Evolutionary conservation across 257 asterid species (phyloP).

Genomic region (Solanum gracilifrons): DNA sequence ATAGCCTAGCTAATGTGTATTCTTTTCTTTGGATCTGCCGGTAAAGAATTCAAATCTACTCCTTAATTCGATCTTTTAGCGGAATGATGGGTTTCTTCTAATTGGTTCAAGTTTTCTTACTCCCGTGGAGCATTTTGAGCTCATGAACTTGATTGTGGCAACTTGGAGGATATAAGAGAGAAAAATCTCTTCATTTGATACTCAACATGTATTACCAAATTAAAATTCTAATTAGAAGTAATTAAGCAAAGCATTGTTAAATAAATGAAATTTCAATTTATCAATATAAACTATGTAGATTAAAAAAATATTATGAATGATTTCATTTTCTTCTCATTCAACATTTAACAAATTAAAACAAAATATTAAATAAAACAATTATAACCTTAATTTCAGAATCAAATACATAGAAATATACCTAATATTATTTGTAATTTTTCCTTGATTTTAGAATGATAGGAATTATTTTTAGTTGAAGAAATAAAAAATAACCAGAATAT

Average conservation of each 20-base stretch:
- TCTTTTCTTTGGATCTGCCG: not conserved
- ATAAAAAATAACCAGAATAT: not conserved
- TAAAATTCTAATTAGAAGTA: not conserved
- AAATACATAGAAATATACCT: not conserved
- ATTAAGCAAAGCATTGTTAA: no score
- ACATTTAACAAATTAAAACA: not conserved
- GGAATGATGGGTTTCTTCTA: not conserved
- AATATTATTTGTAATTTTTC: not conserved
- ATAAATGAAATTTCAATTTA: no score
- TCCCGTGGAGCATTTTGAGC: not conserved
- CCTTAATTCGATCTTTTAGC: not conserved
- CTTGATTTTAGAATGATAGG: no score
- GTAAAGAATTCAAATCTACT: not conserved
- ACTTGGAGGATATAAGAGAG: not conserved
- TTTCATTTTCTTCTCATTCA: not conserved
- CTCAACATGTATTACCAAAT: no score
- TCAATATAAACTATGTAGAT: not conserved
- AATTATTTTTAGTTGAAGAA: not conserved
- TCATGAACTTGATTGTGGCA: not conserved
- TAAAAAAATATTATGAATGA: not conserved
- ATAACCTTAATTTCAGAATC: no score
- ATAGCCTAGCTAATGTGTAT: not conserved
- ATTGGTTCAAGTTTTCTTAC: not conserved
- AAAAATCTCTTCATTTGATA: not conserved
- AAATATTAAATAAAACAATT: no score